Base-by-base conservation (phyloP, 2,329 filamentous ascomycete species). In the Diaporthe amygdali region DNA sequence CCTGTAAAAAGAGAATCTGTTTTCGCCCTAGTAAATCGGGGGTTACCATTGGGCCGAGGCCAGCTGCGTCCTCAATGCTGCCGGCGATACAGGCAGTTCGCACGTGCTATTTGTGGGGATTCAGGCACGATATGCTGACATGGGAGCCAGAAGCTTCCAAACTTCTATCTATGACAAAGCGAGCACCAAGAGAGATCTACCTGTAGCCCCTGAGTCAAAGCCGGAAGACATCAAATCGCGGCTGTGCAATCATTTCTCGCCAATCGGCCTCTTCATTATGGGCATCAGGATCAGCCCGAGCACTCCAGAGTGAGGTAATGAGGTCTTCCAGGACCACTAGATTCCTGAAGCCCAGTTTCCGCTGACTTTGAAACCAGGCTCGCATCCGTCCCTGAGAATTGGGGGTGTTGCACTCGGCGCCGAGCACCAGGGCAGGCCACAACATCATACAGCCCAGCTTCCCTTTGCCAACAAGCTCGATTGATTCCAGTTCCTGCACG, bases 341-440 rank as follows among this genome's bases (percentile, higher is more conserved):
- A 55, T 79, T 82, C 34, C 76, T 75, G 54, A 82, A 81, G 2
- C 81, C 81, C 25, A 81, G 76, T 9, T 77, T 77, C n/a, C 75
- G 75, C 73, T 82, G 80, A 2, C 74, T 70, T 20, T 74, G 75
- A 69, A 81, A 81, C 73, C 76, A 80, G 17, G 71, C 71, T 12
- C 76, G 72, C 77, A 82, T 80, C 2, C 77, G 74, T 27, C 66
- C 61, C 69, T 80, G 78, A 37, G 80, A 69, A 32, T 74, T 75
- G 7, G 61, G 54, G 3, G 70, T 73, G 41, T 76, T 71, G 52
- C 80, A 82, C 61, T 82, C 81, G 6, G 79, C 79, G 3, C 78
- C 80, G 4, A 81, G 74, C 2, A 82, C 77, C 41, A 82, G 76
- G 4, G 77, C 77, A 2, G 80, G 79, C 81, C 81, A 82, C 37